Conservation (phyloP, 192 early-diverging fungal species). For the Backusella tarrabulga region DNA sequence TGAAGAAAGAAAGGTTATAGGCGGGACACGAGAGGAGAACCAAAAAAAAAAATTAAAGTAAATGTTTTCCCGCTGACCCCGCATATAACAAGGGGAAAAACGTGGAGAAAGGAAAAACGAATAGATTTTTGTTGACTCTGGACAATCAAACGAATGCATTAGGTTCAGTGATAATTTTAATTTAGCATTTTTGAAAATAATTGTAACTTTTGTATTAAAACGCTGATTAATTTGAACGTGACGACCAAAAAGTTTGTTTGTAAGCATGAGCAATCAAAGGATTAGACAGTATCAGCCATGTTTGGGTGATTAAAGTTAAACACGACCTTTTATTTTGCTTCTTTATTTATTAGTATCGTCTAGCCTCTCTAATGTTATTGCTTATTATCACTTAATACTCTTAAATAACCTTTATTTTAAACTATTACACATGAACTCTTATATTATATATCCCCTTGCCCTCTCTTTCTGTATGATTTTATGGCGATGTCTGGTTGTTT, state of each 20-base stretch:
- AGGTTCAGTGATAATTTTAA: neutral
- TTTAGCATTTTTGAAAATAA: neutral
- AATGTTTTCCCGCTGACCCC: slow-evolving; percentile 7
- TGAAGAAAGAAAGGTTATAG: neutral
- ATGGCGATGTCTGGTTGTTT: neutral
- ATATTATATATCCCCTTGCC: neutral
- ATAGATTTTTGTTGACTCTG: neutral
- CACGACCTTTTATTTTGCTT: neutral
- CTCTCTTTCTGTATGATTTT: neutral
- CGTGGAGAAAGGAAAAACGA: slow-evolving; percentile 2
- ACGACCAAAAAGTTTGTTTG: neutral
- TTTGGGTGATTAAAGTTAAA: neutral
- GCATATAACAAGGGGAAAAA: neutral
- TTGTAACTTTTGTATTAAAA: neutral
- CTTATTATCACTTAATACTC: no score
- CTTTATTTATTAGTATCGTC: neutral
- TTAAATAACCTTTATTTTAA: neutral
- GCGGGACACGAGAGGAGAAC: neutral
- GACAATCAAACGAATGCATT: neutral
- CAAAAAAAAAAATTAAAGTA: neutral
- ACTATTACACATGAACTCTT: neutral
- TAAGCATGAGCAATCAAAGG: slow-evolving; percentile 2
- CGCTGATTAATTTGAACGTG: neutral
- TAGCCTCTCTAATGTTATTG: no score
- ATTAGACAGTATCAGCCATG: neutral